Percentiles rank a stretch among this genome's conserved stretches.
Evolutionary conservation across 208 protist genomes (phyloP).

Genomic region (Leishmania arabica): DNA sequence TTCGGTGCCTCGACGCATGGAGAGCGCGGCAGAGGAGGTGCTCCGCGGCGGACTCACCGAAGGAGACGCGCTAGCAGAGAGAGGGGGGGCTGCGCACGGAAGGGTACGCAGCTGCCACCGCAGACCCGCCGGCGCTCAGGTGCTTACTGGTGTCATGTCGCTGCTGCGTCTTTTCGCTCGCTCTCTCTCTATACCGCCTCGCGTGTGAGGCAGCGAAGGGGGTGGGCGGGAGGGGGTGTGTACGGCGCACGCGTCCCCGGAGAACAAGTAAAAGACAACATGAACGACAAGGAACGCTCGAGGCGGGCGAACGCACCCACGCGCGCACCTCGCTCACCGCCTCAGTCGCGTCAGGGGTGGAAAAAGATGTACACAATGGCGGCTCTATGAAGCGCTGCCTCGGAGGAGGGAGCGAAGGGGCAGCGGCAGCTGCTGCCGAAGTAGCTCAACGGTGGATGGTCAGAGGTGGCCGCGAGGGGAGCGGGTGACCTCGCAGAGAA

Average conservation of each 20-base stretch:
- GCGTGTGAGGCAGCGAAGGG: background rate
- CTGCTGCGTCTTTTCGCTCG: background rate
- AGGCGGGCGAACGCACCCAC: background rate
- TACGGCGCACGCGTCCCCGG: background rate
- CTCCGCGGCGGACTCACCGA: background rate
- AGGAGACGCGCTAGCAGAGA: background rate
- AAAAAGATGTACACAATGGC: background rate
- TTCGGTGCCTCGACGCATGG: background rate
- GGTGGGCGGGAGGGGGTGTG: too few relatives aligned
- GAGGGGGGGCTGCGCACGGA: background rate
- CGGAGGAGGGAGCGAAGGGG: background rate
- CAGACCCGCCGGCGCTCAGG: background rate
- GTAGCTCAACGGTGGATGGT: too few relatives aligned
- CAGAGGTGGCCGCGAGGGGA: background rate
- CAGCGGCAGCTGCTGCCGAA: background rate
- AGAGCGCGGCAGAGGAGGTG: background rate
- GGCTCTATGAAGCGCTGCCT: constrained; percentile 7
- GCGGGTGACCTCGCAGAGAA: background rate
- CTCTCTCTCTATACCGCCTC: background rate
- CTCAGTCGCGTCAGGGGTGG: background rate
- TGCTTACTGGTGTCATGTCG: background rate
- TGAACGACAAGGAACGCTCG: background rate
- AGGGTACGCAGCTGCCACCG: background rate
- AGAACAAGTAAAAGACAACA: background rate
- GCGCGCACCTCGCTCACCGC: background rate